phyloP scores from a whole-genome alignment of 768 basidiomycete species.

The Rhizopogon vulgaris region DNA sequence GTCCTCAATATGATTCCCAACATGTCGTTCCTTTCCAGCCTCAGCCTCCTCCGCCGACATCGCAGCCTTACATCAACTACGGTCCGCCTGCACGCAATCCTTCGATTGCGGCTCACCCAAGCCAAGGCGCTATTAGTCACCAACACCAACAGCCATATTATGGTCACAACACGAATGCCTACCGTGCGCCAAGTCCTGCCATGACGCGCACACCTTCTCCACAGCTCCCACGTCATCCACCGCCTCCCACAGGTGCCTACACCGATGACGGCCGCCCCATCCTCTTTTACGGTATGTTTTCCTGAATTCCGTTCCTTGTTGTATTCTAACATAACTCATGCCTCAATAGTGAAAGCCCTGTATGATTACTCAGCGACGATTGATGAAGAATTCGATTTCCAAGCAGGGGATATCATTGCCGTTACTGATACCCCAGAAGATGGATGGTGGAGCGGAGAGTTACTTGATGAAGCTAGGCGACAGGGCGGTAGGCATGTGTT shows the following conservation, averaged over 20 bases:
- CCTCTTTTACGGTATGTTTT: constrained; percentile 76
- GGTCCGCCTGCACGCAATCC: constrained; percentile 4
- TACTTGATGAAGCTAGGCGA: constrained; percentile 71
- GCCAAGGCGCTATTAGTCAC: constrained; percentile 16
- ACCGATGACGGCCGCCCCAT: constrained; percentile 81
- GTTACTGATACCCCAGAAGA: constrained; percentile 92
- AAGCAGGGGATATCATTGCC: constrained; percentile 90
- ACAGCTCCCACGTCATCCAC: constrained; percentile 32
- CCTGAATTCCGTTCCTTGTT: constrained; percentile 5
- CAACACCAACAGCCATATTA: constrained; percentile 27
- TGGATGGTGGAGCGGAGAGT: constrained; percentile 95
- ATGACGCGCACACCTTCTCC: constrained; percentile 47
- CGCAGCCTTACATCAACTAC: constrained; percentile 6
- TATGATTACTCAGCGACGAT: constrained; percentile 83
- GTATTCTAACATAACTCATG: neutral
- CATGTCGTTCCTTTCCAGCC: constrained; percentile 14
- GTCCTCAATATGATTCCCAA: constrained; percentile 14
- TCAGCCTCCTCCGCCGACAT: constrained; percentile 10
- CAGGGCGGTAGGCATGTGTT: constrained; percentile 72
- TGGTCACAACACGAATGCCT: constrained; percentile 16
- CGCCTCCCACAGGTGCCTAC: constrained; percentile 63
- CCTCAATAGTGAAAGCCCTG: constrained; percentile 70
- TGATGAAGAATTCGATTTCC: constrained; percentile 95
- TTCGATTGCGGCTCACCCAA: constrained; percentile 3
- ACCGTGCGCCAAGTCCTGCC: constrained; percentile 39